Base-by-base conservation (phyloP, 257 asterid species). In the Nicotiana obtusifolia region DNA sequence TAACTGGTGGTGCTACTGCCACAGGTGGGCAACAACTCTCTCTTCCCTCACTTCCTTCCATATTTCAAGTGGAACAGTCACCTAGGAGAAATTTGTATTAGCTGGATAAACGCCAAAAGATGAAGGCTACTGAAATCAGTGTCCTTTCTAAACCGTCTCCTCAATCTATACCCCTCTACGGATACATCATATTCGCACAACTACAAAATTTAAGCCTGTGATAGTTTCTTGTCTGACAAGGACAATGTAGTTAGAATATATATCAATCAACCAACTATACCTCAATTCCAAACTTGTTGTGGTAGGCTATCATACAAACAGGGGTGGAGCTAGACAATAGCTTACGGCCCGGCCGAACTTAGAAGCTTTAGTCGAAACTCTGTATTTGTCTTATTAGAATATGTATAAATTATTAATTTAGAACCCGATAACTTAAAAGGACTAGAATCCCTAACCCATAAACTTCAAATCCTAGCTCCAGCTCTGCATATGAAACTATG, bases 11-110 rank as follows among this genome's bases (percentile, higher is more conserved):
- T n/a, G 85, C 77, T 71, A 85, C 81, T 62, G 64, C 77, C 83
- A 82, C 61, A 83, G 89, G 44, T 24, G 77, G 83, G 71, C 86
- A 82, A 53, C 81, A 78, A 77, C 66, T 82, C 57, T 68, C 75
- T 5, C 44, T 41, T 64, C 84, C 86, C 75, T 66, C 76, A 81
- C 75, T 69, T 28, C 13, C 52, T 47, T 67, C 82, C 82, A 64
- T 80, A 17, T 64, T 64, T 80, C 41, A 62, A 44, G 28, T 24
- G 41, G 83, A 81, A 22, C 37, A 73, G 22, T 68, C 53, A 82
- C 88, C 87, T 83, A 76, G 68, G 77, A 85, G 57, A 83, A 71
- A 13, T 71, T 85, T 41, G 9, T 9, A 24, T 35, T 49, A 75
- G 62, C 61, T 9, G 31, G 31, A 75, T 49, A 75, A 75, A 24